Conservation (phyloP, 2,329 filamentous ascomycete species). For the Simplicillium aogashimaense region DNA sequence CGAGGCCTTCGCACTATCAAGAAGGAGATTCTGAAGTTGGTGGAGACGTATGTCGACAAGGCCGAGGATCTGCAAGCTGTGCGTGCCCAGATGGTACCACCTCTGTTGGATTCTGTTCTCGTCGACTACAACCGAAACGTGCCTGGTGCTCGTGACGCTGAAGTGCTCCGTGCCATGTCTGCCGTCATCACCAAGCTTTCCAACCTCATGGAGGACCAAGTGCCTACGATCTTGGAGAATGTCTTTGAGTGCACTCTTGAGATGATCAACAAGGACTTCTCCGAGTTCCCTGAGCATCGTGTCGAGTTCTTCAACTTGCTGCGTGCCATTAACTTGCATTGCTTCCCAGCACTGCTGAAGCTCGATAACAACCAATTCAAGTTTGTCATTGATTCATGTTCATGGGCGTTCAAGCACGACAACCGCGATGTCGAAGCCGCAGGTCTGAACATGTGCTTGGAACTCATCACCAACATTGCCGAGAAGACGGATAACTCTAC, state of each 20-base stretch:
- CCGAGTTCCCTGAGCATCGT: conserved; percentile 94
- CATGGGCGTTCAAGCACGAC: conserved; percentile 99
- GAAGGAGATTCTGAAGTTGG: conserved; percentile 97
- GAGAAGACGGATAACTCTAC: conserved; percentile 81
- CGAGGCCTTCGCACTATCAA: conserved; percentile 94
- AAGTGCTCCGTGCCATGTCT: conserved; percentile 95
- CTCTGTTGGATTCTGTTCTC: conserved; percentile 84
- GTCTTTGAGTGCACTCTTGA: conserved; percentile 97
- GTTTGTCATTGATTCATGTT: conserved; percentile 97
- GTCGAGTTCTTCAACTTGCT: conserved; percentile 99
- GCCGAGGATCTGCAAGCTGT: conserved; percentile 93
- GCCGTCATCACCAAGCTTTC: conserved; percentile 94
- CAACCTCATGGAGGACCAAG: conserved; percentile 97
- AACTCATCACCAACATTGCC: conserved; percentile 95
- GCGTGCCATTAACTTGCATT: conserved; percentile 91
- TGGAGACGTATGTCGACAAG: conserved; percentile 97
- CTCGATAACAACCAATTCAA: conserved; percentile 97
- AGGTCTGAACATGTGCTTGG: conserved; percentile 94
- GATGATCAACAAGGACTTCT: conserved; percentile 99
- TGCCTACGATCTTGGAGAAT: conserved; percentile 94
- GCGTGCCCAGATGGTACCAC: conserved; percentile 88
- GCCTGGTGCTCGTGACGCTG: conserved; percentile 86
- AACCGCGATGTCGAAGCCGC: conserved; percentile 96
- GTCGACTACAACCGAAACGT: conserved; percentile 97
- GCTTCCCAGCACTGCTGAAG: conserved; percentile 88